phyloP scores from a whole-genome alignment of 345 rosid species.

The Corchorus olitorius region DNA sequence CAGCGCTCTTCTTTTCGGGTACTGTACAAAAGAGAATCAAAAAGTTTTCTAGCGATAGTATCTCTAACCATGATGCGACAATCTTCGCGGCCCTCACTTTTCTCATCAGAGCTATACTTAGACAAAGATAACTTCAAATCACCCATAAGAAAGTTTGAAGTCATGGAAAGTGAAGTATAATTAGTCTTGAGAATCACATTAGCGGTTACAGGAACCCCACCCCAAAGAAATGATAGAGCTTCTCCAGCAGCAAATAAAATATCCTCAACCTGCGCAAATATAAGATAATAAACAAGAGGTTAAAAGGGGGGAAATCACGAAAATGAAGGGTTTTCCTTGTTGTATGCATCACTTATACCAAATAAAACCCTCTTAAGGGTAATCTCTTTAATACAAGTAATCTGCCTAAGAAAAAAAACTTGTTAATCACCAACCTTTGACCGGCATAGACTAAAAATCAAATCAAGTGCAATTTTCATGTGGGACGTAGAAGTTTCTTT shows the following conservation, averaged over 20 bases:
- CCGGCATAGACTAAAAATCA: constrained; percentile 81
- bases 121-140: constrained; percentile 58
- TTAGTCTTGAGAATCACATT: constrained; percentile 88
- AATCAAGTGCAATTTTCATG: constrained; percentile 68
- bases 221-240: constrained; percentile 93
- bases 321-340: constrained; percentile 14
- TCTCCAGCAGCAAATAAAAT: constrained; percentile 95
- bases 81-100: constrained; percentile 49
- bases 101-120: constrained; percentile 38
- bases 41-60: constrained; percentile 68
- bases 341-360: not conserved
- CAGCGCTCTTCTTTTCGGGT: constrained; percentile 95
- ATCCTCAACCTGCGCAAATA: constrained; percentile 80
- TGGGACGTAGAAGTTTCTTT: constrained; percentile 67
- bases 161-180: constrained; percentile 80
- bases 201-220: constrained; percentile 85
- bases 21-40: constrained; percentile 81
- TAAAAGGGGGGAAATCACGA: not conserved
- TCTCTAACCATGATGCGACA: constrained; percentile 58
- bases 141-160: constrained; percentile 84
- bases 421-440: constrained; percentile 61
- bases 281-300: not conserved
- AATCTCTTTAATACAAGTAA: not conserved
- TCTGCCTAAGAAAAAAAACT: not conserved
- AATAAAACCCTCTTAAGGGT: constrained; percentile 10